Base-by-base conservation (phyloP, 1,284 basidiomycete genomes). In the Apiotrichum domesticum region DNA sequence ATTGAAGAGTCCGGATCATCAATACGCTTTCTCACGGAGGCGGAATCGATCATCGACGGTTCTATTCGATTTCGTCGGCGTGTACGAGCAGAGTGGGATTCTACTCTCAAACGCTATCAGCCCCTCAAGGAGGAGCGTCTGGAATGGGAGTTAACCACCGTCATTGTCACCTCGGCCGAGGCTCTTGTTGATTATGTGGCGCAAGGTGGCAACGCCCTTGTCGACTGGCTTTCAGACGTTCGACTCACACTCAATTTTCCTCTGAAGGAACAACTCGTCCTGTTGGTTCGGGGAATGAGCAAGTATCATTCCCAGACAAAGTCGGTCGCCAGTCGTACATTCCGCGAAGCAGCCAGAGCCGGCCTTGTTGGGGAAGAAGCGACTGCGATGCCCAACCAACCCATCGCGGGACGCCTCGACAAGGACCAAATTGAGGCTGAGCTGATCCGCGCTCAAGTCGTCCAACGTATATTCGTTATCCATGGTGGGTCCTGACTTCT, bases 81-180 rank as follows among this genome's bases (percentile, higher is more conserved):
- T 39, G 52, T 75, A 15, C 61, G 63, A 13, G 69, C 72, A 0
- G 51, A 58, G 21, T 78, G 69, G 63, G 67, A 74, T 51, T 6
- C 40, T 0, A 34, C 8, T 1, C 55, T 44, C 6, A 72, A 72
- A 50, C 64, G 63, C 1, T 78, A 66, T 48, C 58, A 67, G 5
- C 70, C 72, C 0, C 61, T 78, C 2, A 64, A 63, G 3, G 32
- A 56, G 4, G 59, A 68, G 15, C 57, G 62, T 1, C 67, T 68
- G 63, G 62, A 71, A 48, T 72, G 84, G 85, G 63, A 77, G 41
- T 49, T 55, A 1, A 71, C 68, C 0, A 55, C 68, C 6, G 43
- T 76, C 29, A 34, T 78, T 7, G 56, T 76, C 13, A 52, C 71
- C 7, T 62, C 64, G 0, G 76, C 73, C 4, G 68, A 73, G 33